Evolutionary conservation across 805 yeast species (phyloP).

Genomic region (Cephaloascus fragrans): DNA sequence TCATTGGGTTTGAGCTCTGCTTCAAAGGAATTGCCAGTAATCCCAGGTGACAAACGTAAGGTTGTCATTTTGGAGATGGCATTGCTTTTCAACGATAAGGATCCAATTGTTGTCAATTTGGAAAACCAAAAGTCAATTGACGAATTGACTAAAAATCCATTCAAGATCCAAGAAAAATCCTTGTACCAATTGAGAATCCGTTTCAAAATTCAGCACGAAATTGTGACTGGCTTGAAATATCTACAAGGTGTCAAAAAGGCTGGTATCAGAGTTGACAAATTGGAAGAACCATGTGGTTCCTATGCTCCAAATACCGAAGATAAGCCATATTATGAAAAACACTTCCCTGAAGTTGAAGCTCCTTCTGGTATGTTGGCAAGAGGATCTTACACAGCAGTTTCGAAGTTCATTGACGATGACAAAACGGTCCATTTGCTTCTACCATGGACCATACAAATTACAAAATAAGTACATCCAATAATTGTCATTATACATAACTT

Average conservation of each 20-base stretch:
- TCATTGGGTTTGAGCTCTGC: conserved; percentile 64
- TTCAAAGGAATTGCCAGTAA: conserved; percentile 46
- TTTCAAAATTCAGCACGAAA: conserved; percentile 83
- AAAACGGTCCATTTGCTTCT: conserved; percentile 59
- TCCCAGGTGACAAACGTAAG: conserved; percentile 61
- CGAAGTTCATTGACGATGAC: conserved; percentile 85
- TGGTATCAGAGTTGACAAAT: conserved; percentile 78
- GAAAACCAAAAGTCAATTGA: conserved; percentile 53
- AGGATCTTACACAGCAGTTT: conserved; percentile 72
- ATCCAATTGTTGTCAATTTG: conserved; percentile 54
- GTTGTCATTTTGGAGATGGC: conserved; percentile 78
- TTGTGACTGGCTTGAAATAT: conserved; percentile 83
- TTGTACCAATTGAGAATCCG: conserved; percentile 62
- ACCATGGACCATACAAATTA: conserved; percentile 82
- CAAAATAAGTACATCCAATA: conserved; percentile 39
- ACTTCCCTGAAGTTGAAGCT: conserved; percentile 61
- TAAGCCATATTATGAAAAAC: conserved; percentile 65
- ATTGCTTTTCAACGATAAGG: conserved; percentile 53
- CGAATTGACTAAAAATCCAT: conserved; percentile 51
- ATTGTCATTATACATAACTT: neutral
- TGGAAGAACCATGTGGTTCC: conserved; percentile 83
- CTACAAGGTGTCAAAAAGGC: conserved; percentile 78
- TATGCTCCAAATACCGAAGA: conserved; percentile 82
- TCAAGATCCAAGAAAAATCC: conserved; percentile 71
- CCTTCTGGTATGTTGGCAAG: conserved; percentile 86